Conservation (phyloP, 148 eudicot genomes). For the Amaranthus palmeri region DNA sequence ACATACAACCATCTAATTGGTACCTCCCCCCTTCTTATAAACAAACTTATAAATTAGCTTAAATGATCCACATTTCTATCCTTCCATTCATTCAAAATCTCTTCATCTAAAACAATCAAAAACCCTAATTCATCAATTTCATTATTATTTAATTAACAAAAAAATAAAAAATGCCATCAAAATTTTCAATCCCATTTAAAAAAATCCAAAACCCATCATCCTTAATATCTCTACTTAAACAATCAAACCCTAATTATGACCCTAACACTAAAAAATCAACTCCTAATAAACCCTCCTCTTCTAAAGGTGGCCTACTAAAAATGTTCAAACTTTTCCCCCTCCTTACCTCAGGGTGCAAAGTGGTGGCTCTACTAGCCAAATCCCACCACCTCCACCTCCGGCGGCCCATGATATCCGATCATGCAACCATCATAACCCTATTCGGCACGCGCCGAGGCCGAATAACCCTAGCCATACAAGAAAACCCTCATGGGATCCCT, state of each 20-base stretch:
- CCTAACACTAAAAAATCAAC: conserved; percentile 1
- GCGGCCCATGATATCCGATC: conserved; percentile 52
- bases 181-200: conserved; percentile 30
- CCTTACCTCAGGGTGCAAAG: conserved; percentile 73
- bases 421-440: conserved; percentile 75
- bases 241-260: conserved; percentile 17
- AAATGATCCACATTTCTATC: not conserved
- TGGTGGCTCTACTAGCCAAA: conserved; percentile 59
- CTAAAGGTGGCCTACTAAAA: conserved; percentile 18
- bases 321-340: conserved; percentile 85
- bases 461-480: conserved; percentile 65
- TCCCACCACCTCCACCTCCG: conserved; percentile 37
- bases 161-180: conserved; percentile 9
- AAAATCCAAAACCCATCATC: conserved; percentile 33
- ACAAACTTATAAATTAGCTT: not conserved
- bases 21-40: not conserved
- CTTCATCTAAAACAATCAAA: not conserved
- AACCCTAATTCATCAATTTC: not conserved
- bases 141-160: not conserved
- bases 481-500: conserved; percentile 59
- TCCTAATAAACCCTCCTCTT: conserved; percentile 15
- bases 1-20: conserved; percentile 3
- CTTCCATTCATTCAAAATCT: not conserved
- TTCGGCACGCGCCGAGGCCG: conserved; percentile 72
- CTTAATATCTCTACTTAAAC: conserved; percentile 31